Conservation (phyloP, 2,329 filamentous ascomycete species). For the Gaeumannomyces sp. region DNA sequence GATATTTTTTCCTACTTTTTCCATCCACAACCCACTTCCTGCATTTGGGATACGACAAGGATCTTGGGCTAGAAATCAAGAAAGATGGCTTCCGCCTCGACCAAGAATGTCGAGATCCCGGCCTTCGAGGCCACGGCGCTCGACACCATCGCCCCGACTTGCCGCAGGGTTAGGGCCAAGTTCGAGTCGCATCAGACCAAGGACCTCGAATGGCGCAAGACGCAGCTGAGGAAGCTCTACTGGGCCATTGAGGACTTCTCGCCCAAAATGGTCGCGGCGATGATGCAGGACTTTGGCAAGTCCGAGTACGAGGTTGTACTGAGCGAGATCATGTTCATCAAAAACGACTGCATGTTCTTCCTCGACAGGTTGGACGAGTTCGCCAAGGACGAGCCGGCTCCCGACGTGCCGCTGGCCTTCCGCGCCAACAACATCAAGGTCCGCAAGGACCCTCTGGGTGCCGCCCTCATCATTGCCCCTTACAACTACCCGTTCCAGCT, state of each 20-base stretch:
- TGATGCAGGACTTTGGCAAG: slow-evolving; percentile 74
- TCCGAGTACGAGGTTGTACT: slow-evolving; percentile 66
- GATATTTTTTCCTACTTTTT: neutral
- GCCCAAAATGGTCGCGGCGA: slow-evolving; percentile 65
- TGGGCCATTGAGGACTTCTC: slow-evolving; percentile 83
- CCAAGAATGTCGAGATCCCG: slow-evolving; percentile 27
- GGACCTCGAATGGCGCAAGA: slow-evolving; percentile 71
- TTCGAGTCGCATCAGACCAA: slow-evolving; percentile 79
- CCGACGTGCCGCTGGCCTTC: slow-evolving; percentile 63
- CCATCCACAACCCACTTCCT: neutral
- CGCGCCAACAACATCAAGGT: slow-evolving; percentile 66
- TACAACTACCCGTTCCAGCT: slow-evolving; percentile 94
- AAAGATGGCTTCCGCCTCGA: slow-evolving; percentile 32
- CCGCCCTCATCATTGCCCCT: slow-evolving; percentile 78
- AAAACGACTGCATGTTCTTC: slow-evolving; percentile 75
- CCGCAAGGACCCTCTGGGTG: slow-evolving; percentile 80
- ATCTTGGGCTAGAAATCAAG: neutral
- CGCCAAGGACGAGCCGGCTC: slow-evolving; percentile 65
- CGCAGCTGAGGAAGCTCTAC: slow-evolving; percentile 89
- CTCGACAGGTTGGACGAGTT: slow-evolving; percentile 74
- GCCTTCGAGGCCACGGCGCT: slow-evolving; percentile 56
- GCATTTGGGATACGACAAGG: neutral
- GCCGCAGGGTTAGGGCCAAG: slow-evolving; percentile 56
- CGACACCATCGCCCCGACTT: slow-evolving; percentile 57
- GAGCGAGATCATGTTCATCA: slow-evolving; percentile 69